Percentiles rank a stretch among this genome's conserved stretches.
phyloP scores from a whole-genome alignment of 2,329 filamentous ascomycete genomes.

The Neofusicoccum cordaticola region DNA sequence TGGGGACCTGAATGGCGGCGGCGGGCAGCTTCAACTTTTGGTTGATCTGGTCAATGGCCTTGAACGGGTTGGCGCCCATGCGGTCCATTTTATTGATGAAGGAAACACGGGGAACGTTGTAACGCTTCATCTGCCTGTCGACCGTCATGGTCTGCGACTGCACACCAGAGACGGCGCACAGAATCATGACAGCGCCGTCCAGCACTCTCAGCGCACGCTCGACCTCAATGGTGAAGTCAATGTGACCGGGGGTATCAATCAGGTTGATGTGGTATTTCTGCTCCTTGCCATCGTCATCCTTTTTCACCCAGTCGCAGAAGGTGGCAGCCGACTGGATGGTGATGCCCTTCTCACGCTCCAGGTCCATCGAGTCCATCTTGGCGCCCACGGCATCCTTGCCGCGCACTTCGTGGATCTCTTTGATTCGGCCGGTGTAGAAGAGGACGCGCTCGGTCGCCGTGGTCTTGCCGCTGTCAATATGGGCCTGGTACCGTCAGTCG shows the following conservation, averaged over 20 bases:
- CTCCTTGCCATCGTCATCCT: slow-evolving; percentile 71
- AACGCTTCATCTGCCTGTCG: slow-evolving; percentile 96
- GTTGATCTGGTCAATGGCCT: slow-evolving; percentile 96
- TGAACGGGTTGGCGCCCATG: slow-evolving; percentile 97
- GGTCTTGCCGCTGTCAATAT: slow-evolving; percentile 98
- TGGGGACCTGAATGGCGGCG: slow-evolving; percentile 90
- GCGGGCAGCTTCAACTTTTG: slow-evolving; percentile 90
- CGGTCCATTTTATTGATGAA: slow-evolving; percentile 99
- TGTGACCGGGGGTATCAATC: slow-evolving; percentile 97
- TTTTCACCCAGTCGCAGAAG: slow-evolving; percentile 95
- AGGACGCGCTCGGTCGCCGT: slow-evolving; percentile 94
- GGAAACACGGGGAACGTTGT: slow-evolving; percentile 91
- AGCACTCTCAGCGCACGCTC: slow-evolving; percentile 92
- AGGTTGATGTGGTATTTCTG: slow-evolving; percentile 96
- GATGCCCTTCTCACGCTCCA: slow-evolving; percentile 97
- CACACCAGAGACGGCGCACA: slow-evolving; percentile 95
- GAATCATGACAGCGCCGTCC: slow-evolving; percentile 96
- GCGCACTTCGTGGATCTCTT: slow-evolving; percentile 93
- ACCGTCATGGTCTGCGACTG: slow-evolving; percentile 98
- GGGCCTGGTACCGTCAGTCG: slow-evolving; percentile 58
- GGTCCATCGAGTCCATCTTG: slow-evolving; percentile 99
- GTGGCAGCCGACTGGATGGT: slow-evolving; percentile 98
- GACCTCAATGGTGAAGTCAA: slow-evolving; percentile 98
- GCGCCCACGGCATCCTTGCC: slow-evolving; percentile 92
- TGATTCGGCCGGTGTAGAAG: slow-evolving; percentile 97